Percentiles rank a stretch among this genome's conserved stretches.
These are phyloP conservation scores for Zalaria obscura DNA, from an alignment of 2,329 filamentous ascomycete genomes.

Conservation along the genomic window DNA sequence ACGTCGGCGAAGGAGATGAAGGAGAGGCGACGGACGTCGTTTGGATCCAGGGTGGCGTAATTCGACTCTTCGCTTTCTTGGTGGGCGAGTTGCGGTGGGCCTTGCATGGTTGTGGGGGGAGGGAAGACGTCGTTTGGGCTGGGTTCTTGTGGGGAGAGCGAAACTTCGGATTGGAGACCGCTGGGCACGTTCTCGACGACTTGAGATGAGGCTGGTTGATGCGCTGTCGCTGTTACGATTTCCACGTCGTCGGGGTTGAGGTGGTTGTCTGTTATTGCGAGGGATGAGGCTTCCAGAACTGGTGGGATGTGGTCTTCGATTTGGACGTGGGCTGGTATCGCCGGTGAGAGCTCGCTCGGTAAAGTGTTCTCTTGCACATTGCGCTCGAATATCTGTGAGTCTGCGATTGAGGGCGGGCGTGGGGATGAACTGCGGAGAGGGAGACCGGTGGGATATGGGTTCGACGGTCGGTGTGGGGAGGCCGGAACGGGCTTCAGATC, in stretches of 20 bases:
- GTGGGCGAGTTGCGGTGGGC: neutral
- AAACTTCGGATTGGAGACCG: constrained; percentile 6
- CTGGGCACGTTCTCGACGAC: constrained; percentile 27
- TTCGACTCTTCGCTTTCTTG: constrained; percentile 46
- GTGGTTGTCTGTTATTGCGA: constrained; percentile 76
- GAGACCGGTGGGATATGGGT: neutral
- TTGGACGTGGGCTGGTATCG: constrained; percentile 86
- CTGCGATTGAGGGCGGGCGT: constrained; percentile 62
- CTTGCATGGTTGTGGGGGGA: neutral
- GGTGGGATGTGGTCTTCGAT: constrained; percentile 90
- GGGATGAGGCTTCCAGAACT: constrained; percentile 78
- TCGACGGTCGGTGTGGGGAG: constrained; percentile 8
- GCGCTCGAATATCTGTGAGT: constrained; percentile 74
- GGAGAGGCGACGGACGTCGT: constrained; percentile 69
- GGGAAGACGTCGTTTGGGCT: constrained; percentile 5
- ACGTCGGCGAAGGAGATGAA: constrained; percentile 98
- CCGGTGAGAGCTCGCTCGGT: constrained; percentile 57
- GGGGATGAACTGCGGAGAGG: constrained; percentile 47
- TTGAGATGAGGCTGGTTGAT: constrained; percentile 62
- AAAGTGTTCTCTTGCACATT: constrained; percentile 71
- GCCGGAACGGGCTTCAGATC: constrained; percentile 5
- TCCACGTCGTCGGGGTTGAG: constrained; percentile 82
- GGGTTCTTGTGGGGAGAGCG: constrained; percentile 7
- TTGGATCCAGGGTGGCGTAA: constrained; percentile 63
- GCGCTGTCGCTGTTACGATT: constrained; percentile 75